A percentile compares a stretch with the other conserved stretches of the same genome.
phyloP scores from a whole-genome alignment of 768 basidiomycete species.

The Cyathus striatus region DNA sequence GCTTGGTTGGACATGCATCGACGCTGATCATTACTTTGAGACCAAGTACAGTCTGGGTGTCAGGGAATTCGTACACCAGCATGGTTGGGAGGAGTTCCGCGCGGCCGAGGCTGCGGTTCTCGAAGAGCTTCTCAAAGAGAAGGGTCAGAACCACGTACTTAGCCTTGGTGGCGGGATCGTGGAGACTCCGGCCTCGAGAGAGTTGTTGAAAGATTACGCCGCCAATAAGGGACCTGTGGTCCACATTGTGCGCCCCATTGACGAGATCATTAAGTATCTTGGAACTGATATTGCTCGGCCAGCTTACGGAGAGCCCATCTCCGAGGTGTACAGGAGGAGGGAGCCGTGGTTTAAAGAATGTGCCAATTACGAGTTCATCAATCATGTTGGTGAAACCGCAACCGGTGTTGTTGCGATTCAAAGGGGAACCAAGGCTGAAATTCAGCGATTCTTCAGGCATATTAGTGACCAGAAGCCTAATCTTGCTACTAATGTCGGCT shows the following conservation, averaged over 20 bases:
- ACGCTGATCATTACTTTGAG: conserved; percentile 81
- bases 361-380: conserved; percentile 79
- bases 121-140: conserved; percentile 57
- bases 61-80: conserved; percentile 69
- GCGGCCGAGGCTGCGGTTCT: conserved; percentile 69
- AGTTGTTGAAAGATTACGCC: conserved; percentile 64
- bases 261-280: conserved; percentile 80
- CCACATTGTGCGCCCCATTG: conserved; percentile 74
- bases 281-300: conserved; percentile 73
- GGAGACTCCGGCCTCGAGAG: conserved; percentile 73
- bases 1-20: conserved; percentile 68
- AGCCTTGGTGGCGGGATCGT: conserved; percentile 95
- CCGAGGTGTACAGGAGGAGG: conserved; percentile 80
- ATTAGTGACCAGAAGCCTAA: conserved; percentile 73
- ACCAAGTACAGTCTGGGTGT: conserved; percentile 56
- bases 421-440: conserved; percentile 50
- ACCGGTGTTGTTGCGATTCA: conserved; percentile 6
- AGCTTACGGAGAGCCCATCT: conserved; percentile 81
- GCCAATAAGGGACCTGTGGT: conserved; percentile 68
- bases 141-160: conserved; percentile 63
- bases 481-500: conserved; percentile 44
- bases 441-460: conserved; percentile 84
- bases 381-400: conserved; percentile 43
- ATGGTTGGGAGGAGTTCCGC: conserved; percentile 92
- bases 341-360: conserved; percentile 85